These are phyloP conservation scores for Oenanthe sinensis DNA, from an alignment of 129 eudicot genomes.

Conservation along the genomic window DNA sequence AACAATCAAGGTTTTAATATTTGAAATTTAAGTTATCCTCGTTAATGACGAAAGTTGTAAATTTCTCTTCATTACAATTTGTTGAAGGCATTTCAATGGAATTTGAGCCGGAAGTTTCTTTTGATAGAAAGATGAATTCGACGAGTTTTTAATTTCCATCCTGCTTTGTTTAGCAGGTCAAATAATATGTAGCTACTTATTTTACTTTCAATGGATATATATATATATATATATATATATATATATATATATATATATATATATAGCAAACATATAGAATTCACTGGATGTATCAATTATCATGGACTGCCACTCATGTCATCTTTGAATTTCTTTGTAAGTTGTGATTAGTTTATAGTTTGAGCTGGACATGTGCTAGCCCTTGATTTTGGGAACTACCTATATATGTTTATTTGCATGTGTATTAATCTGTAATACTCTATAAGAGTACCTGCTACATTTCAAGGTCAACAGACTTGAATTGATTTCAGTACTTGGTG, in stretches of 20 bases:
- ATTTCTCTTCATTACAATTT: too few species aligned
- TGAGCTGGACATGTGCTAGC: not conserved
- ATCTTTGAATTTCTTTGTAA: not conserved
- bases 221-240: too few species aligned
- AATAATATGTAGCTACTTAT: not conserved
- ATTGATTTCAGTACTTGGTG: slow-evolving; percentile 4
- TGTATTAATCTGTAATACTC: not conserved
- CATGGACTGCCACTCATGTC: slow-evolving; percentile 25
- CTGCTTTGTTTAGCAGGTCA: not conserved
- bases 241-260: not conserved
- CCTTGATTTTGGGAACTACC: not conserved
- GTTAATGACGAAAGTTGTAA: not conserved
- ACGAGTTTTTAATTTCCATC: not conserved
- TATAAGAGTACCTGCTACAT: not conserved
- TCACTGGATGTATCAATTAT: not conserved
- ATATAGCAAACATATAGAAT: not conserved
- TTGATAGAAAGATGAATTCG: too few species aligned
- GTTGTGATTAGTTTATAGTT: not conserved
- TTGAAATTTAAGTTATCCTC: not conserved
- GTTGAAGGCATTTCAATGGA: not conserved
- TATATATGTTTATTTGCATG: not conserved
- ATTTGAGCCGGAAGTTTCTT: not conserved
- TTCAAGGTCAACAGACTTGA: slow-evolving; percentile 30
- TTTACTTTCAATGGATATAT: not conserved
- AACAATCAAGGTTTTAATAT: not conserved